Conservation (phyloP, 2,329 filamentous ascomycete species). For the Penicillium sp. region DNA sequence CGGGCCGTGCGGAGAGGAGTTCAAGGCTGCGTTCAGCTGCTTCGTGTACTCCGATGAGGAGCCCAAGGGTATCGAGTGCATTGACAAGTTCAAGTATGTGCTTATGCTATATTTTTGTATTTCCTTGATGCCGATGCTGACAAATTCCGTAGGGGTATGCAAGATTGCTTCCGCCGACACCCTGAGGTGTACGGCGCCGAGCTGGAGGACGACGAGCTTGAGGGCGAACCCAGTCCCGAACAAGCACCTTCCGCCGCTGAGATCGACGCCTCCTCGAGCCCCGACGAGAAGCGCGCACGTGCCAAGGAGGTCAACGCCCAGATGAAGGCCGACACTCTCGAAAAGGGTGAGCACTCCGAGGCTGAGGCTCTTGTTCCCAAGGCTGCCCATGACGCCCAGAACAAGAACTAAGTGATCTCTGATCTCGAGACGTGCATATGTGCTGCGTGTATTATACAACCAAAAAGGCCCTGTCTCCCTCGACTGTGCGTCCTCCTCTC, state of each 20-base stretch:
- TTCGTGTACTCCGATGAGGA: constrained; percentile 95
- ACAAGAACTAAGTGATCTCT: constrained; percentile 18
- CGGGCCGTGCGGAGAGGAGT: constrained; percentile 91
- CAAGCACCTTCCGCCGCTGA: constrained; percentile 21
- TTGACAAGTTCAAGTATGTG: constrained; percentile 91
- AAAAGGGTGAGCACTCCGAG: constrained; percentile 33
- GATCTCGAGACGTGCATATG: not conserved
- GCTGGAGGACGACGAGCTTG: constrained; percentile 62
- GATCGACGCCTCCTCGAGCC: constrained; percentile 22
- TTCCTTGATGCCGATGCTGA: constrained; percentile 25
- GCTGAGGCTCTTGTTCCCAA: constrained; percentile 46
- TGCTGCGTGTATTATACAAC: constrained; percentile 21
- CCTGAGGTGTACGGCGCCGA: constrained; percentile 91
- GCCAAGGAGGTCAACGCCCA: constrained; percentile 23
- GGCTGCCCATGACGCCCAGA: constrained; percentile 44
- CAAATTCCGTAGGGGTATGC: constrained; percentile 67
- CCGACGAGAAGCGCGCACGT: constrained; percentile 24
- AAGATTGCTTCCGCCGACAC: constrained; percentile 89
- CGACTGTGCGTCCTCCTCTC: constrained; percentile 13
- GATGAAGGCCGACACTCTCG: constrained; percentile 19
- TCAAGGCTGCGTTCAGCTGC: constrained; percentile 93
- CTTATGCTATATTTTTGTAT: not conserved
- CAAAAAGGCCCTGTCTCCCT: constrained; percentile 17
- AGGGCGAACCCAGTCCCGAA: constrained; percentile 31
- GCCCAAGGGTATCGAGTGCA: constrained; percentile 95